Evolutionary conservation across 495 filamentous ascomycete species (phyloP), one percentile per base, ranked within the genome.

Genomic region (Penicillium daleae): DNA sequence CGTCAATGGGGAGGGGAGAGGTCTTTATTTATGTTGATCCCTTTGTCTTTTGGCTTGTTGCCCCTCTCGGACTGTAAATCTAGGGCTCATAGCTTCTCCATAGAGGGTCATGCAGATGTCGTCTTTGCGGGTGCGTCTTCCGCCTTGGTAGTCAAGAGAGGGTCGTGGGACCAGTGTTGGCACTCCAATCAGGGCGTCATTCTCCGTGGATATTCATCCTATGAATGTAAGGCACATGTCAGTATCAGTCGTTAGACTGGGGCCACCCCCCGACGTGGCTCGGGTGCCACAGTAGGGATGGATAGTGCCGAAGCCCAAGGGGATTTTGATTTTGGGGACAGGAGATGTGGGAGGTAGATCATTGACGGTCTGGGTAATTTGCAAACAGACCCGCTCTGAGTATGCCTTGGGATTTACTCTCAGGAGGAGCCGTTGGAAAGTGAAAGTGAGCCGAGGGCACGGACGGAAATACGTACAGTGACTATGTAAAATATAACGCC

Each of bases 141-240:
- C 57, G 53, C 49, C 61, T 60, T 66, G 60, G 60, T 58, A 50
- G 15, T 26, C 46, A 27, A 50, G 26, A 17, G 40, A 61, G 60
- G 60, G 61, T 60, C 62, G 59, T 64, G 62, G 62, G 66, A 65
- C 62, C 59, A 58, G 29, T 59, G 54, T 53, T n/a, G 42, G 44
- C 33, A 61, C 48, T 26, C 69, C 69, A 71, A 71, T 69, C 69
- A 71, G 32, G 40, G 55, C 19, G 17, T 60, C 44, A 46, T 29
- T 56, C 52, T 27, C 27, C 37, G 51, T 67, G 62, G 42, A 63
- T 55, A 57, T 61, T 57, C 48, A 52, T 56, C 65, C 58, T 69
- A 63, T 65, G 57, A 63, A 72, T 72, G 69, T 70, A 72, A 72
- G 69, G 69, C 62, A 69, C 64, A 72, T 70, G 64, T 59, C 67